A percentile compares a stretch with the other conserved stretches of the same genome.
phyloP scores from a whole-genome alignment of 305 asterid species.

The Fraxinus angustifolia region DNA sequence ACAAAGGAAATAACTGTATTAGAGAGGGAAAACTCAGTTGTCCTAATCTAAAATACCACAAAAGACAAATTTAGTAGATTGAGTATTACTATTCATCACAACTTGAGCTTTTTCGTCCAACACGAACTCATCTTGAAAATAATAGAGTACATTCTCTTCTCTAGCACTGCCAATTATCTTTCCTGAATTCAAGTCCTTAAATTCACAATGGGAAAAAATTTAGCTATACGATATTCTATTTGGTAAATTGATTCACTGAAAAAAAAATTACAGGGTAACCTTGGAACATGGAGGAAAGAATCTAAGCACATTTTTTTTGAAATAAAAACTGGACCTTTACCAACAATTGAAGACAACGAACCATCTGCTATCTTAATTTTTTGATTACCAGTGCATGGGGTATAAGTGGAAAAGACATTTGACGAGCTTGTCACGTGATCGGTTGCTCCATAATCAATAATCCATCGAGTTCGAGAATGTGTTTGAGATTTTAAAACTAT shows the following conservation, averaged over 20 bases:
- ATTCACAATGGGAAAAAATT: background rate
- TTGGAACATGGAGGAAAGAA: background rate
- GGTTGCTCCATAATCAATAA: background rate
- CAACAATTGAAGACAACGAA: background rate
- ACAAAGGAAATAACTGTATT: background rate
- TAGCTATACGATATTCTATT: background rate
- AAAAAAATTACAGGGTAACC: background rate
- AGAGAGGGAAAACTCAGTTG: background rate
- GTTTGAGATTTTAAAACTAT: background rate
- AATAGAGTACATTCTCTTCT: background rate
- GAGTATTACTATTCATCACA: background rate
- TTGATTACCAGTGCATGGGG: background rate
- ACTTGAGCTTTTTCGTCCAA: background rate
- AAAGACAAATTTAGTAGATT: background rate
- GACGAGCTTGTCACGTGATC: background rate
- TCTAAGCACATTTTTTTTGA: background rate
- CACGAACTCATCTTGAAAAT: background rate
- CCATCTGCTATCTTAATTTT: background rate
- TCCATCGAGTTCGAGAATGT: background rate
- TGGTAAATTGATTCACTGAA: background rate
- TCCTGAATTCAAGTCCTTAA: background rate
- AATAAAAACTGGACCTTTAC: background rate
- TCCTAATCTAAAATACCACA: background rate
- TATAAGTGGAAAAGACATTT: background rate
- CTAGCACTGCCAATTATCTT: background rate